Percentiles rank a stretch among this genome's conserved stretches.
Evolutionary conservation across 1,284 basidiomycete genomes (phyloP).

Genomic region (Athelia sp.): DNA sequence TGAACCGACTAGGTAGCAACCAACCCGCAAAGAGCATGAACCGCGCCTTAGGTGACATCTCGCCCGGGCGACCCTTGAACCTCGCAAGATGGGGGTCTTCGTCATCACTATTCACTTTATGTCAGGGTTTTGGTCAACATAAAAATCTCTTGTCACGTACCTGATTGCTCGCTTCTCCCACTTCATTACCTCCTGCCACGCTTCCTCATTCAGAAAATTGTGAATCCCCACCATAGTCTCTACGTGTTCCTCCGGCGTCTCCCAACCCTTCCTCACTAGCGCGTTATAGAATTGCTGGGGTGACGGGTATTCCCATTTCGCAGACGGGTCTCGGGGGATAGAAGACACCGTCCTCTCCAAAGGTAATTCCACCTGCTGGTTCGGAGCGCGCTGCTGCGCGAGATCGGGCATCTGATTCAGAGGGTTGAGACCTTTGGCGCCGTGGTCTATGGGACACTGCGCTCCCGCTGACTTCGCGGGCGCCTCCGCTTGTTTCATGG

Average conservation of each 20-base stretch:
- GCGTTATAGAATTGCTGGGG: conserved; percentile 99
- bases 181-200: conserved; percentile 91
- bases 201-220: conserved; percentile 96
- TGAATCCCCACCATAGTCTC: conserved; percentile 98
- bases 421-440: conserved; percentile 60
- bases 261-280: conserved; percentile 94
- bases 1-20: conserved; percentile 86
- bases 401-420: conserved; percentile 89
- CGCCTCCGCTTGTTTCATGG: conserved; percentile 33
- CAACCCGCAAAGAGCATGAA: conserved; percentile 82
- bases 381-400: conserved; percentile 60
- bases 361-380: conserved; percentile 63
- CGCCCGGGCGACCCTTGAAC: conserved; percentile 90
- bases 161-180: conserved; percentile 80
- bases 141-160: conserved; percentile 34
- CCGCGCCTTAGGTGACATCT: conserved; percentile 85
- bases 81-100: conserved; percentile 69
- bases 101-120: conserved; percentile 23
- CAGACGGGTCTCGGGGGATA: conserved; percentile 71
- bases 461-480: conserved; percentile 7
- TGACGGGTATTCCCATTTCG: conserved; percentile 93
- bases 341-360: conserved; percentile 76
- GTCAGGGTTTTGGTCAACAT: neutral
- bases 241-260: conserved; percentile 94
- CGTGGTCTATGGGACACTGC: conserved; percentile 46